These are phyloP conservation scores for Lepidium campestre DNA, from an alignment of 441 rosid genomes.

Conservation along the genomic window DNA sequence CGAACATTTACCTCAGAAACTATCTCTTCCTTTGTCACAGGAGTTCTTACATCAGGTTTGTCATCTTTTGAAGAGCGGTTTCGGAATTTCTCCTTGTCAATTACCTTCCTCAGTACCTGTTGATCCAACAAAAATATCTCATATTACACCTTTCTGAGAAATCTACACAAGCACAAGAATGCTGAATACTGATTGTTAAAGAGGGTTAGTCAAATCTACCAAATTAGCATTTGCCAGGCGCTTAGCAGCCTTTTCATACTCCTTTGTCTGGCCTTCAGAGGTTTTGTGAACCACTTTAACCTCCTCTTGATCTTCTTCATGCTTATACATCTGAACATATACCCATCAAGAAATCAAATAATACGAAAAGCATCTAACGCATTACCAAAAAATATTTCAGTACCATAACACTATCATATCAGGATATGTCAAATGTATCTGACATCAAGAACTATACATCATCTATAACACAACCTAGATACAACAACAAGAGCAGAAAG, in stretches of 20 bases:
- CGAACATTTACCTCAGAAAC: slow-evolving; percentile 55
- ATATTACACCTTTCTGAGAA: neutral
- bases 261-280: slow-evolving; percentile 47
- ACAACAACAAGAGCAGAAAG: neutral
- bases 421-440: neutral
- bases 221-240: slow-evolving; percentile 54
- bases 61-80: slow-evolving; percentile 73
- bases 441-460: neutral
- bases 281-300: slow-evolving; percentile 60
- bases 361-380: neutral
- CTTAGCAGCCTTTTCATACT: slow-evolving; percentile 77
- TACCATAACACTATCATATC: neutral
- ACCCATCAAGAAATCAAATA: slow-evolving; percentile 3
- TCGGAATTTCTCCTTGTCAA: slow-evolving; percentile 56
- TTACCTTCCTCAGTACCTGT: slow-evolving; percentile 55
- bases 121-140: neutral
- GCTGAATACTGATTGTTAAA: neutral
- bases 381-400: neutral
- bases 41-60: slow-evolving; percentile 61
- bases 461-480: neutral
- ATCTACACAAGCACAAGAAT: slow-evolving; percentile 5
- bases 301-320: slow-evolving; percentile 60
- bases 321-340: slow-evolving; percentile 56
- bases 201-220: slow-evolving; percentile 36
- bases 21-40: slow-evolving; percentile 69